Evolutionary conservation across 2,329 filamentous ascomycete genomes (phyloP), one percentile per base, ranked within the genome.

Genomic region (Fusarium pseudocircinatum): DNA sequence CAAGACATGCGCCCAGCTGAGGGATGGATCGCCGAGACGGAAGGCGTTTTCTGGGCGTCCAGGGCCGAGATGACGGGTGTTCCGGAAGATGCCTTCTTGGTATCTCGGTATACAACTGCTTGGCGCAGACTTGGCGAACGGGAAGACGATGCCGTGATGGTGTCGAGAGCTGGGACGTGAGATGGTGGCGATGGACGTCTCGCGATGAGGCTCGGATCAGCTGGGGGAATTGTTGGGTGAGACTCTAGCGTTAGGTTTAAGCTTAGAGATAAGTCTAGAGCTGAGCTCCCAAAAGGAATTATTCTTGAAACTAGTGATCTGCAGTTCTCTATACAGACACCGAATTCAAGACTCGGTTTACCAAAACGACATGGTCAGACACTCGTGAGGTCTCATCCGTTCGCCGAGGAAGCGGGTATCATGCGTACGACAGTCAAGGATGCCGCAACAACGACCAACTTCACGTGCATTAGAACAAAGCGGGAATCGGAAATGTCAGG

Each of bases 121-220:
- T 72, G 70, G 69, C 50, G 20, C 65, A 53, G 39, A 44, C 67
- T 71, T 73, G 70, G 70, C 66, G 18, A 15, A 49, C 46, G 62
- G 62, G 22, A 54, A 26, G 34, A 34, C 16, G 40, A 16, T 73
- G 49, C 18, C 71, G 69, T 52, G 16, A 28, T 39, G 34, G 39
- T 46, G 47, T 43, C 16, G 8, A 28, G 34, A 32, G 42, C 42
- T 64, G 30, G 40, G 40, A 20, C 26, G 22, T 32, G 32, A 67
- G 47, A 40, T 13, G 28, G 67, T 71, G 70, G 67, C 66, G 24
- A 66, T 61, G 28, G 26, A 24, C 20, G 50, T 36, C 26, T 43
- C 36, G 13, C 39, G 12, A 40, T n/a, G 39, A 40, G 39, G 20
- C 14, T 40, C 22, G 42, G 56, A 36, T 34, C 15, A 36, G 28